phyloP scores from a whole-genome alignment of 2,329 filamentous ascomycete genomes.

The Penicillium fuscoglaucum region DNA sequence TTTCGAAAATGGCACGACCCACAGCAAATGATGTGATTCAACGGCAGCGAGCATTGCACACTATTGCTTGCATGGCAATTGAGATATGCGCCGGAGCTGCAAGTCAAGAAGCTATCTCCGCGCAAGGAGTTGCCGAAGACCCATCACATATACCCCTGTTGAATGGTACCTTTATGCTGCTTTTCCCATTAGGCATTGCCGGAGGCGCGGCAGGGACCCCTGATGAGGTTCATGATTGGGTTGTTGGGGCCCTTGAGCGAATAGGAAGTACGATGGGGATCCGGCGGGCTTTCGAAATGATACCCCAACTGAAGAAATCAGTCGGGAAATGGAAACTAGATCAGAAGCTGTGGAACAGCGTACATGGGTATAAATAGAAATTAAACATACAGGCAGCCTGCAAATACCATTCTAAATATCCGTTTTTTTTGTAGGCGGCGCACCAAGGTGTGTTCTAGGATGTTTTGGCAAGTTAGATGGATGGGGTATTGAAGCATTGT shows the following conservation, averaged over 20 bases:
- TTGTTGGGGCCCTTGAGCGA: constrained; percentile 19
- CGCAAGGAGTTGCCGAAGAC: not conserved
- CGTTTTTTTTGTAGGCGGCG: not conserved
- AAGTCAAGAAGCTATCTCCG: constrained; percentile 18
- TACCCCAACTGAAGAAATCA: constrained; percentile 15
- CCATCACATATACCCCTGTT: constrained; percentile 15
- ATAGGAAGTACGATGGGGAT: constrained; percentile 27
- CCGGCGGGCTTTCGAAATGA: constrained; percentile 21
- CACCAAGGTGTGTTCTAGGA: not conserved
- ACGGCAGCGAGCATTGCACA: constrained; percentile 18
- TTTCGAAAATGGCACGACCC: constrained; percentile 6
- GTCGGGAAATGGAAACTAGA: constrained; percentile 5
- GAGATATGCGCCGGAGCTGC: constrained; percentile 25
- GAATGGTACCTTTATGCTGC: constrained; percentile 26
- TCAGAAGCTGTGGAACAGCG: constrained; percentile 2
- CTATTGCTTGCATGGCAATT: constrained; percentile 19
- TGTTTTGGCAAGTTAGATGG: not conserved
- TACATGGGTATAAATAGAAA: not conserved
- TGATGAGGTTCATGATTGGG: constrained; percentile 25
- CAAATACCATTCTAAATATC: not conserved
- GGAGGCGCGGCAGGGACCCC: constrained; percentile 23
- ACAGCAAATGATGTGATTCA: constrained; percentile 10
- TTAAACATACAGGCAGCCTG: not conserved
- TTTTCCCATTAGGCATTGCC: constrained; percentile 25
- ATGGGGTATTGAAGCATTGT: too few relatives aligned